Base-by-base conservation (phyloP, 495 filamentous ascomycete species). In the Neurospora sp. region DNA sequence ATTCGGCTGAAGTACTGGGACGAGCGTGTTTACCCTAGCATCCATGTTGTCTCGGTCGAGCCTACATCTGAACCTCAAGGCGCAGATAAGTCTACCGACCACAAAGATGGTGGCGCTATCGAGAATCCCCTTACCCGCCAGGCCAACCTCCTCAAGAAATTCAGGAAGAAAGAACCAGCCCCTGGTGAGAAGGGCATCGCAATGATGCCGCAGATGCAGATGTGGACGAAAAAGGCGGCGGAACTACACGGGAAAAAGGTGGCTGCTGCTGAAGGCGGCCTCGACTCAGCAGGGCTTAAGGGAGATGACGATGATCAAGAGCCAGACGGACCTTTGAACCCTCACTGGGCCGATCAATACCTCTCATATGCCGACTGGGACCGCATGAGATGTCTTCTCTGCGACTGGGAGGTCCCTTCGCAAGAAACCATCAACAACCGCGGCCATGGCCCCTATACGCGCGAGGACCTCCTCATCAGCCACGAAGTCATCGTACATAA, bases 171-270 rank as follows among this genome's bases (percentile, higher is more conserved):
- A 93, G 79, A 84, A 89, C 31, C 74, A 40, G 70, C 71, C 4
- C 44, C 72, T 20, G 75, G 38, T 22, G 22, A 70, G 38, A 75
- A 96, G 91, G 76, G 88, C 81, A 80, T 84, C 53, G 81, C 83
- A 27, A 87, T 88, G 81, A 86, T 85, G 59, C 86, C 86, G 3
- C 92, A 96, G 76, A 85, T 97, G 41, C 91, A 96, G 81, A 92
- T 94, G 80, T 97, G 94, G 94, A 89, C 91, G 70, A 91, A 94
- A 76, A 92, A 93, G 37, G 92, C 93, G 76, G 92, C 91, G 0
- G 93, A 97, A 78, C 83, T 97, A 45, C 93, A 95, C 75, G 91
- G 92, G 1, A 82, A 78, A 7, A 79, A 80, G 38, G 45, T 75
- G 71, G 71, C 27, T 69, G 68, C 38, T 2, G 44, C 76, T 35